phyloP scores from a whole-genome alignment of 371 early-diverging fungal genomes.

The Conidiobolus incongruus region DNA sequence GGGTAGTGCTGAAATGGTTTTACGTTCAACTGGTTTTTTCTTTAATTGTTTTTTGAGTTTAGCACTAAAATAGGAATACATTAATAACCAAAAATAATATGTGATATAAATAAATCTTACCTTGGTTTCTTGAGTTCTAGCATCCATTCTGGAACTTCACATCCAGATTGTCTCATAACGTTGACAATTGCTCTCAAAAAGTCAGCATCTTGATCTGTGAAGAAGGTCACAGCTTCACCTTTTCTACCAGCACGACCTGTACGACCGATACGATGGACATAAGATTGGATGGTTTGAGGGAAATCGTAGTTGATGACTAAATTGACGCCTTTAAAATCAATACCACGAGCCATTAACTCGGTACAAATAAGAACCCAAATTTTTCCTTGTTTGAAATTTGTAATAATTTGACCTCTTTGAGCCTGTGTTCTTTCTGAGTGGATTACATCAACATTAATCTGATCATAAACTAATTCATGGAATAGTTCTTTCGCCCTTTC shows the following conservation, averaged over 20 bases:
- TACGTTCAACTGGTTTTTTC: slow-evolving; percentile 35
- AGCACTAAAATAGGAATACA: slow-evolving; percentile 9
- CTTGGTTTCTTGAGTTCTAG: slow-evolving; percentile 52
- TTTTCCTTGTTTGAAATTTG: slow-evolving; percentile 70
- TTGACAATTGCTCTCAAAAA: slow-evolving; percentile 79
- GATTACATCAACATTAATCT: slow-evolving; percentile 89
- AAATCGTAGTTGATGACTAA: slow-evolving; percentile 92
- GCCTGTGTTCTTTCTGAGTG: slow-evolving; percentile 80
- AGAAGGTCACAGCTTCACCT: slow-evolving; percentile 69
- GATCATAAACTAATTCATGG: slow-evolving; percentile 88
- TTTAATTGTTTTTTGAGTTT: slow-evolving; percentile 35
- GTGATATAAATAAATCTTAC: slow-evolving; percentile 7
- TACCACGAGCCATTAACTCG: slow-evolving; percentile 89
- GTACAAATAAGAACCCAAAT: slow-evolving; percentile 94
- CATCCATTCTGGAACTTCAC: slow-evolving; percentile 96
- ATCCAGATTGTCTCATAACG: slow-evolving; percentile 88
- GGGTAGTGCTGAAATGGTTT: slow-evolving; percentile 36
- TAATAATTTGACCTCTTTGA: slow-evolving; percentile 76
- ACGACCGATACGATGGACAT: slow-evolving; percentile 86
- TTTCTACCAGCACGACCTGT: slow-evolving; percentile 74
- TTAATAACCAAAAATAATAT: background rate
- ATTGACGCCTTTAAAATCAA: slow-evolving; percentile 84
- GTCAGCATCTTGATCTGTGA: slow-evolving; percentile 78
- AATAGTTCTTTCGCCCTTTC: slow-evolving; percentile 87
- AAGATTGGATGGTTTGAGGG: slow-evolving; percentile 77